These are phyloP conservation scores for Verticillium dahliae DNA, from an alignment of 2,329 filamentous ascomycete species.

Conservation along the genomic window DNA sequence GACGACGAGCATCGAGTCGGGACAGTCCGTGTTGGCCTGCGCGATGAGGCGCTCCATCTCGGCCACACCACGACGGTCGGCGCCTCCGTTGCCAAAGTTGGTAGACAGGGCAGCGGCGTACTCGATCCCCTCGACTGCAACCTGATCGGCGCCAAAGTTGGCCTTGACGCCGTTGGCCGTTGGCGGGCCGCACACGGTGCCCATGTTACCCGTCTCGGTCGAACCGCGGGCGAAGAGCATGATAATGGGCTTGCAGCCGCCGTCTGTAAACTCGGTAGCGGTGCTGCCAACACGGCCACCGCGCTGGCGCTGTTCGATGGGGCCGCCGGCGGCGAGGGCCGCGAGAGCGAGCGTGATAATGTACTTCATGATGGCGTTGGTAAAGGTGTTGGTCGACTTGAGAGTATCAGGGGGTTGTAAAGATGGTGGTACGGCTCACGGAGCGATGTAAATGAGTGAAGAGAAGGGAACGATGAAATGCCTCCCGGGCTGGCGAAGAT, in stretches of 20 bases:
- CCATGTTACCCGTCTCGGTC: constrained; percentile 14
- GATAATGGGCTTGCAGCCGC: constrained; percentile 17
- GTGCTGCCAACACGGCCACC: constrained; percentile 9
- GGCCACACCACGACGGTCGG: constrained; percentile 20
- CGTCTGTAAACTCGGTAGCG: constrained; percentile 15
- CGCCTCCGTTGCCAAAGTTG: constrained; percentile 24
- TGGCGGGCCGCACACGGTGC: constrained; percentile 12
- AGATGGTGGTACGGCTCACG: not conserved
- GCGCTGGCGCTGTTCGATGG: constrained; percentile 10
- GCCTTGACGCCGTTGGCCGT: constrained; percentile 13
- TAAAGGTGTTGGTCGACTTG: not conserved
- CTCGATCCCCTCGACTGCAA: constrained; percentile 20
- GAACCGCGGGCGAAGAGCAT: constrained; percentile 18
- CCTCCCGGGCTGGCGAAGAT: constrained; percentile 8
- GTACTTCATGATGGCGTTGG: constrained; percentile 10
- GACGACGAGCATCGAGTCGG: constrained; percentile 25
- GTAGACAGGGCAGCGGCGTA: constrained; percentile 25
- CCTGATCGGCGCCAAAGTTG: constrained; percentile 12
- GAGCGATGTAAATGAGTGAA: not conserved
- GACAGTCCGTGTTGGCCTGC: constrained; percentile 27
- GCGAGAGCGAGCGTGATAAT: constrained; percentile 8
- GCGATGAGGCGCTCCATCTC: constrained; percentile 26
- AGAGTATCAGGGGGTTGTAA: not conserved
- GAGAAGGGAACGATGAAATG: constrained; percentile 5
- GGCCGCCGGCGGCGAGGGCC: constrained; percentile 7